phyloP scores from a whole-genome alignment of 2,329 filamentous ascomycete species.

The Xylariaceae sp. region DNA sequence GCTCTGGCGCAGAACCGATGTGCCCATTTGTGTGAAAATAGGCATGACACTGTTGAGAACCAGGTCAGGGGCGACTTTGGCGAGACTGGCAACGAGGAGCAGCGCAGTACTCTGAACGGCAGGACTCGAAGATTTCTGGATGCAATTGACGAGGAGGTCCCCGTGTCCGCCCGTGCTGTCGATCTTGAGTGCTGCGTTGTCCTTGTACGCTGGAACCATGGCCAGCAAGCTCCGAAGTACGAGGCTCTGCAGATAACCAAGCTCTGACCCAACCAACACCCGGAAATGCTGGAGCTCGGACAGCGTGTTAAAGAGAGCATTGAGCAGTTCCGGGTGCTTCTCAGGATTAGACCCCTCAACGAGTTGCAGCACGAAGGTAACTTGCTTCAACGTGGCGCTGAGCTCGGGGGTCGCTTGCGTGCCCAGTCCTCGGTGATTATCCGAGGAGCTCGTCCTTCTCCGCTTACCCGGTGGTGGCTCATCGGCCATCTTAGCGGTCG shows the following conservation, averaged over 20 bases:
- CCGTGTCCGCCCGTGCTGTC: slow-evolving; percentile 77
- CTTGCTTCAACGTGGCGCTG: slow-evolving; percentile 62
- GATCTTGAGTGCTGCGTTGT: slow-evolving; percentile 56
- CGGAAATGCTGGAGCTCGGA: slow-evolving; percentile 82
- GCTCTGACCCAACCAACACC: slow-evolving; percentile 72
- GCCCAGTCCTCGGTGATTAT: slow-evolving; percentile 55
- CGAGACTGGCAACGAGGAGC: slow-evolving; percentile 79
- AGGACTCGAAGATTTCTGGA: slow-evolving; percentile 84
- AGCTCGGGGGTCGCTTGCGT: slow-evolving; percentile 61
- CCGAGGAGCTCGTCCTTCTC: slow-evolving; percentile 69
- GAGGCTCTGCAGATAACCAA: slow-evolving; percentile 84
- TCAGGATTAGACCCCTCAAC: slow-evolving; percentile 75
- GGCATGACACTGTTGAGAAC: slow-evolving; percentile 98
- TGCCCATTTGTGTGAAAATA: slow-evolving; percentile 97
- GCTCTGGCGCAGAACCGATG: slow-evolving; percentile 81
- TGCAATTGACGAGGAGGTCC: slow-evolving; percentile 88
- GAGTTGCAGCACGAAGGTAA: slow-evolving; percentile 83
- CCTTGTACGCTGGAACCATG: slow-evolving; percentile 74
- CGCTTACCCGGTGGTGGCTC: slow-evolving; percentile 71
- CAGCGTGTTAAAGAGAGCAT: slow-evolving; percentile 76
- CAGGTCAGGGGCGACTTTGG: slow-evolving; percentile 80
- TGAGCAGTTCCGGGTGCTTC: slow-evolving; percentile 69
- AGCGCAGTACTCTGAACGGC: slow-evolving; percentile 91
- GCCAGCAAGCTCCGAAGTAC: slow-evolving; percentile 75
- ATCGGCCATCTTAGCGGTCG: slow-evolving; percentile 65